Evolutionary conservation across 1,284 basidiomycete species (phyloP).

Genomic region (Ganoderma resinaceum): DNA sequence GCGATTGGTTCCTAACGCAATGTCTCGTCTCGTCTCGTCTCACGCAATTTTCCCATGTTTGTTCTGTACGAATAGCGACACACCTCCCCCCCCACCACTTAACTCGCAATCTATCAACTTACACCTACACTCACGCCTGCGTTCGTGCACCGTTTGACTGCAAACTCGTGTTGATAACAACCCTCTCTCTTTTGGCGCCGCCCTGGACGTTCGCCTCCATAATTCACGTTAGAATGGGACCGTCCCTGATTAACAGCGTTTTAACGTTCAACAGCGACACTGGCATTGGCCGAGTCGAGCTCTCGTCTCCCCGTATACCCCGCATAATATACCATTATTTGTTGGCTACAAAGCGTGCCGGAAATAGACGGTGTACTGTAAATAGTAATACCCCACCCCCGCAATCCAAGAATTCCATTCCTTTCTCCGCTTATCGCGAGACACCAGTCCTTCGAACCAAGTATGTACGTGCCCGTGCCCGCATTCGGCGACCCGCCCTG

Average conservation of each 20-base stretch:
- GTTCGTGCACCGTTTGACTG: neutral
- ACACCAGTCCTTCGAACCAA: neutral
- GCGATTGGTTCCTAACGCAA: neutral
- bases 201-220: neutral
- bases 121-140: neutral
- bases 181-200: neutral
- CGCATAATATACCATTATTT: neutral
- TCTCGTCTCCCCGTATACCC: too few species aligned
- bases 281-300: neutral
- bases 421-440: neutral
- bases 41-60: neutral
- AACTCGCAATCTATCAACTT: neutral
- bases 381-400: too few species aligned
- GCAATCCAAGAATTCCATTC: neutral
- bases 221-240: neutral
- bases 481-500: neutral
- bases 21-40: conserved; percentile 1
- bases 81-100: neutral
- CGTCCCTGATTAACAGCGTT: neutral
- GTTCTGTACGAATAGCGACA: conserved; percentile 11
- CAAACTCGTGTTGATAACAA: neutral
- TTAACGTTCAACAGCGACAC: neutral
- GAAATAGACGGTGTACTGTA: neutral
- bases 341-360: neutral
- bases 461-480: neutral